Evolutionary conservation across 441 rosid genomes (phyloP), one percentile per base, ranked within the genome.

Genomic region (Arabidopsis lyrata): DNA sequence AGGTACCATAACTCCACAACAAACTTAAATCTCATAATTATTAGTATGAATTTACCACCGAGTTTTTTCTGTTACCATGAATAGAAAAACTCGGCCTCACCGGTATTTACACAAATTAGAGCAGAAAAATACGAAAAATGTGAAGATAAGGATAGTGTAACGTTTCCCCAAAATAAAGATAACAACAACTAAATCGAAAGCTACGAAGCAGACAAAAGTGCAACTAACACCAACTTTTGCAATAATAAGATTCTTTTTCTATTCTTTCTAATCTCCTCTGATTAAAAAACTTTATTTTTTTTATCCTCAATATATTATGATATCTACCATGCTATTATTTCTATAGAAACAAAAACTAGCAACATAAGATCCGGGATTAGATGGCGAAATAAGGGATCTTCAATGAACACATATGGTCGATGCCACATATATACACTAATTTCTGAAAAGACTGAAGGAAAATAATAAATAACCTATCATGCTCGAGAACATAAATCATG

Each of bases 141-240:
- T n/a, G 20, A 66, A 59, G 78, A 74, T 67, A 59, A 74, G 73
- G 78, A 66, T 66, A 59, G 13, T 20, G 78, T 60, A 75, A 60
- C 78, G 78, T 8, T 74, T 75, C 73, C 78, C 73, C 22, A 68
- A 50, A 50, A 20, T 5, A 50, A 39, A 12, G 15, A 54, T 53
- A 56, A 45, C 57, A 35, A 34, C 20, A 7, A 15, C 6, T 31
- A 14, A 44, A 12, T 47, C 18, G 36, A 9, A 59, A 47, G 52
- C 8, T 48, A 27, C 11, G 44, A 35, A 66, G 32, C 60, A 54
- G 70, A 66, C 78, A 49, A 58, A 64, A 55, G 41, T 44, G 63
- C 57, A 42, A 20, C 70, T 31, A 31, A 31, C 42, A 39, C 2
- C 35, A 14, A 9, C 22, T 1, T 16, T 38, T 50, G 59, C 48